Evolutionary conservation across 2,329 filamentous ascomycete species (phyloP), one percentile per base, ranked within the genome.

Genomic region (Penicillium paneum): DNA sequence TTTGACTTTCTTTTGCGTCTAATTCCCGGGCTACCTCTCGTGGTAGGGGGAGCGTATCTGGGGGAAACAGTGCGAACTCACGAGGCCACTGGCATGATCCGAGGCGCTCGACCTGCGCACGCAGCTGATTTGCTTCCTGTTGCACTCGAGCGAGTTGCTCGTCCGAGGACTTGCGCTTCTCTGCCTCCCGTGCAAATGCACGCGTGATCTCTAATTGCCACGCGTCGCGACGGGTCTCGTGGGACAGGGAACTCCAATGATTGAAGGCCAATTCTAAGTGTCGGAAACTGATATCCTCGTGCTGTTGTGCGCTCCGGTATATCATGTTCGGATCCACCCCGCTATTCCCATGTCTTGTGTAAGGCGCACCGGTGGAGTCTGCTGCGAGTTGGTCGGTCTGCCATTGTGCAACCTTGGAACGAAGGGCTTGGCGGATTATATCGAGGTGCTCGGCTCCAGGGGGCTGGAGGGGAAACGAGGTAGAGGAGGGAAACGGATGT

Each of bases 391-490:
- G 71, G 48, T 76, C 72, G 5, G 82, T 71, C 59, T 82, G 86
- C 84, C 86, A 90, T 57, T 80, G 79, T 38, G 79, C 78, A 58
- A 93, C 89, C 54, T 88, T 82, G 31, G 87, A 82, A 13, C 80
- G 78, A 52, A 94, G 88, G 52, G 83, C 86, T 49, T 80, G 75
- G 39, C 83, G 80, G 15, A 97, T 77, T 1, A 90, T 87, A 15
- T 89, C 85, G 47, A 85, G 85, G 70, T 96, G 90, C 60, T 86
- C 83, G 58, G 85, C 79, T 1, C 84, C 86, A 0, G 92, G 92
- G 1, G 89, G 86, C 21, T 84, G 78, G 31, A 96, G 83, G 0
- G 91, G 91, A 85, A 93, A 96, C 0, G 90, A 94, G 3, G 86
- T 84, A 19, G 84, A 79, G 0, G 88, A 90, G 1, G 91, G 80